phyloP scores from a whole-genome alignment of 1,284 basidiomycete species.

The Fomitopsis schrenkii region DNA sequence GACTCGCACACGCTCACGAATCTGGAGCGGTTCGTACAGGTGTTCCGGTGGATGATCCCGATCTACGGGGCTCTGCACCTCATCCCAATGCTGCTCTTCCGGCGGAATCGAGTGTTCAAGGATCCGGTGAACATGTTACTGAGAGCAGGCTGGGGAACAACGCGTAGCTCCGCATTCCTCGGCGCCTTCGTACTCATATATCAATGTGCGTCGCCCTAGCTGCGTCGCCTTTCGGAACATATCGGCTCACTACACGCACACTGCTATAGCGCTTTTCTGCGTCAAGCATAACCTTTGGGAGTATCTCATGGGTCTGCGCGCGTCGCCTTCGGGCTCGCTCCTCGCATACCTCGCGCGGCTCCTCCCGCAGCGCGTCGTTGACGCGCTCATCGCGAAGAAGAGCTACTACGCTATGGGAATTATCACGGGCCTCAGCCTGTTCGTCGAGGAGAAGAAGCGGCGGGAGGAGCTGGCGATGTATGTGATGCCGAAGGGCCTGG shows the following conservation, averaged over 20 bases:
- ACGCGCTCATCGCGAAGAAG: constrained; percentile 60
- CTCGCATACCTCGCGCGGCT: constrained; percentile 17
- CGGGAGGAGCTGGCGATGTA: constrained; percentile 92
- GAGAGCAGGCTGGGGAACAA: constrained; percentile 68
- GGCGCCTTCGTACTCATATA: constrained; percentile 84
- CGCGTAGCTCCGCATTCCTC: constrained; percentile 87
- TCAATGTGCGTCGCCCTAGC: constrained; percentile 54
- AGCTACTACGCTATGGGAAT: constrained; percentile 81
- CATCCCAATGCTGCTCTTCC: constrained; percentile 81
- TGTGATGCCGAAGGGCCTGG: constrained; percentile 87
- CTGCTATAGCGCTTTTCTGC: constrained; percentile 64
- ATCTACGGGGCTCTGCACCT: constrained; percentile 90
- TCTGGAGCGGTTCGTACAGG: constrained; percentile 73
- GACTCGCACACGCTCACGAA: constrained; percentile 69
- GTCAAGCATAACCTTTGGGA: constrained; percentile 60
- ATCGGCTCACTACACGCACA: neutral
- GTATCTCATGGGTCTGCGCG: constrained; percentile 34
- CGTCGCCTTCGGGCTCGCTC: constrained; percentile 8
- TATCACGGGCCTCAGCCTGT: constrained; percentile 72
- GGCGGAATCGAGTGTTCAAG: constrained; percentile 53
- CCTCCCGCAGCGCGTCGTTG: constrained; percentile 46
- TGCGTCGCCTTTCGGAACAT: neutral
- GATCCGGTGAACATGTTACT: constrained; percentile 64
- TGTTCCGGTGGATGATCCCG: constrained; percentile 84
- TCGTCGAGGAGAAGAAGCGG: constrained; percentile 83